phyloP scores from a whole-genome alignment of 805 yeast genomes.

The Jamesozyma lodderae region DNA sequence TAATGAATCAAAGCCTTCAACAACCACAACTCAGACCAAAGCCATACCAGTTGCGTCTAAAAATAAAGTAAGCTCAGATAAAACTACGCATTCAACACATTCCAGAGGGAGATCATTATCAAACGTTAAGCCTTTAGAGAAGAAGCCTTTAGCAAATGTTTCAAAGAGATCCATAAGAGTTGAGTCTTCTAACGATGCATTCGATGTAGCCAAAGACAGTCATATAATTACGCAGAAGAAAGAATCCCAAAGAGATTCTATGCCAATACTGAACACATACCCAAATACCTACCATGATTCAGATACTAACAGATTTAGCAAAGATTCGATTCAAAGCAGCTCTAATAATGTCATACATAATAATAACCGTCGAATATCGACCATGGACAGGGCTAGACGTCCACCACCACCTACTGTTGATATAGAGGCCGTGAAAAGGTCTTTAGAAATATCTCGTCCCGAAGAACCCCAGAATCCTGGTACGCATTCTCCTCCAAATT shows the following conservation, averaged over 20 bases:
- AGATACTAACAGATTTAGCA: neutral
- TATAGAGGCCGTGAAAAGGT: constrained; percentile 8
- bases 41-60: neutral
- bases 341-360: neutral
- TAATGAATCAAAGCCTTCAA: constrained; percentile 10
- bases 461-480: too few species aligned
- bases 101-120: neutral
- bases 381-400: constrained; percentile 7
- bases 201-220: too few species aligned
- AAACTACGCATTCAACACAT: too few species aligned
- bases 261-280: too few species aligned
- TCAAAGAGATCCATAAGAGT: too few species aligned
- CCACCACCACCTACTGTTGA: constrained; percentile 22
- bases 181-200: too few species aligned
- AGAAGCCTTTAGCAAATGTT: neutral
- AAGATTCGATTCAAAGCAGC: neutral
- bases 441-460: neutral
- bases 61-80: neutral
- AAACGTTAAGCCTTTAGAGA: neutral
- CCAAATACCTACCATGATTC: too few species aligned
- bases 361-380: neutral
- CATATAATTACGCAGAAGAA: too few species aligned
- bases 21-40: neutral
- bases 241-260: too few species aligned
- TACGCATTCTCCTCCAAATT: neutral